A percentile compares a stretch with the other conserved stretches of the same genome.
phyloP scores from a whole-genome alignment of 208 protist genomes.

The Blastocrithidia nonstop region DNA sequence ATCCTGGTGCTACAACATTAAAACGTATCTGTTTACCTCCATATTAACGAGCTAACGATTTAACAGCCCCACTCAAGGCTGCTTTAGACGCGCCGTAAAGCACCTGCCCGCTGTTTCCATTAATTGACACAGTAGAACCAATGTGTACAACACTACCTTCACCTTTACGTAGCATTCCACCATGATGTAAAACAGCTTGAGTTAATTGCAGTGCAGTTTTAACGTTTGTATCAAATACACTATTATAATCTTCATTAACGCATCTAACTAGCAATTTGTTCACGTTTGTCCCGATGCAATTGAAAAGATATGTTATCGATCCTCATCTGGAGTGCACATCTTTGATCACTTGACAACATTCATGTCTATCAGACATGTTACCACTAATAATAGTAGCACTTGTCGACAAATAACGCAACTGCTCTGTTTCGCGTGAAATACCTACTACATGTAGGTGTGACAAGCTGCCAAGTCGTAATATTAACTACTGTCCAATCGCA shows the following conservation, averaged over 20 bases:
- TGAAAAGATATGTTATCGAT: conserved; percentile 46
- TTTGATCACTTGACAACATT: conserved; percentile 43
- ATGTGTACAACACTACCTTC: conserved; percentile 59
- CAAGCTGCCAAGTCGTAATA: conserved; percentile 15
- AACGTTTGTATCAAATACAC: conserved; percentile 67
- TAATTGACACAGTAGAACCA: conserved; percentile 51
- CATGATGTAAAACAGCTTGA: conserved; percentile 52
- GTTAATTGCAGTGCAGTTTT: conserved; percentile 52
- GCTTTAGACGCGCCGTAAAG: conserved; percentile 86
- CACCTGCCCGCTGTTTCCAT: conserved; percentile 80
- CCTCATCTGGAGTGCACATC: conserved; percentile 21
- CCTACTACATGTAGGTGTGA: conserved; percentile 45
- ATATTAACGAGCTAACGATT: conserved; percentile 78
- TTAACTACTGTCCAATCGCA: conserved; percentile 38
- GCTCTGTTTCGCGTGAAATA: conserved; percentile 36
- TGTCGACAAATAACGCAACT: too few relatives aligned
- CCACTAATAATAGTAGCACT: conserved; percentile 26
- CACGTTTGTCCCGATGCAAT: conserved; percentile 66
- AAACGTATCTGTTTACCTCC: conserved; percentile 68
- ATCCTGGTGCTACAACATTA: conserved; percentile 83
- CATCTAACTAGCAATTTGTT: conserved; percentile 55
- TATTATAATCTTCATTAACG: conserved; percentile 49
- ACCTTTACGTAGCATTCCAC: conserved; percentile 38
- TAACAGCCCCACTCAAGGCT: conserved; percentile 60
- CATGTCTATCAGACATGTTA: conserved; percentile 21